phyloP scores from a whole-genome alignment of 345 rosid species.

The Melaleuca alternifolia region DNA sequence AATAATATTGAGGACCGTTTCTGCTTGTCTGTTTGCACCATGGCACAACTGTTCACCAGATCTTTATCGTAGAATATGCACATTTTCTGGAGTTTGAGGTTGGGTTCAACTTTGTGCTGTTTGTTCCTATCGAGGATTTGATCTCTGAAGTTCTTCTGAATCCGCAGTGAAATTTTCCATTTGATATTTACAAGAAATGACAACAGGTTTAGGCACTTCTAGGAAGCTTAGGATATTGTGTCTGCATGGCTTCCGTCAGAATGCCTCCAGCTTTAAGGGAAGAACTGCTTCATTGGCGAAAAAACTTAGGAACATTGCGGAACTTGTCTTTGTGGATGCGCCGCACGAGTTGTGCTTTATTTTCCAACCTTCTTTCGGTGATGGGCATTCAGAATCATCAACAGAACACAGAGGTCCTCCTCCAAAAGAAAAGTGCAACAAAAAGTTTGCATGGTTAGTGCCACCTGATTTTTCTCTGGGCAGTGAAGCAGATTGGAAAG shows the following conservation, averaged over 20 bases:
- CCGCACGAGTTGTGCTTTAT: conserved; percentile 78
- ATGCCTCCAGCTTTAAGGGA: conserved; percentile 86
- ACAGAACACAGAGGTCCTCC: conserved; percentile 22
- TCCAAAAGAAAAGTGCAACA: conserved; percentile 47
- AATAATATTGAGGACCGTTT: not conserved
- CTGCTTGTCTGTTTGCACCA: not conserved
- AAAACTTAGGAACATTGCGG: conserved; percentile 75
- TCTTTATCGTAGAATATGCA: not conserved
- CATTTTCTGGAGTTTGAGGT: not conserved
- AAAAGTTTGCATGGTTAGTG: conserved; percentile 83
- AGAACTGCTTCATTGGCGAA: conserved; percentile 87
- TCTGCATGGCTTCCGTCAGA: conserved; percentile 95
- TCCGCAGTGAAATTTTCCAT: not conserved
- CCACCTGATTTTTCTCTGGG: conserved; percentile 30
- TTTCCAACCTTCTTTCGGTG: conserved; percentile 28
- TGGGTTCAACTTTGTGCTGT: not conserved
- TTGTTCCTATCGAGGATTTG: not conserved
- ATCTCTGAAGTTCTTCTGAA: not conserved
- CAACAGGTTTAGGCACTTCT: conserved; percentile 23
- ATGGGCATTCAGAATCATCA: conserved; percentile 8
- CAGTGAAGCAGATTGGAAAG: conserved; percentile 40
- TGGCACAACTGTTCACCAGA: not conserved
- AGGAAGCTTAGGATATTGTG: conserved; percentile 78
- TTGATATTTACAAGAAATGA: not conserved
- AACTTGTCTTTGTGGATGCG: conserved; percentile 71